These are phyloP conservation scores for Lasiosphaeria ovina DNA, from an alignment of 495 filamentous ascomycete genomes.

Conservation along the genomic window DNA sequence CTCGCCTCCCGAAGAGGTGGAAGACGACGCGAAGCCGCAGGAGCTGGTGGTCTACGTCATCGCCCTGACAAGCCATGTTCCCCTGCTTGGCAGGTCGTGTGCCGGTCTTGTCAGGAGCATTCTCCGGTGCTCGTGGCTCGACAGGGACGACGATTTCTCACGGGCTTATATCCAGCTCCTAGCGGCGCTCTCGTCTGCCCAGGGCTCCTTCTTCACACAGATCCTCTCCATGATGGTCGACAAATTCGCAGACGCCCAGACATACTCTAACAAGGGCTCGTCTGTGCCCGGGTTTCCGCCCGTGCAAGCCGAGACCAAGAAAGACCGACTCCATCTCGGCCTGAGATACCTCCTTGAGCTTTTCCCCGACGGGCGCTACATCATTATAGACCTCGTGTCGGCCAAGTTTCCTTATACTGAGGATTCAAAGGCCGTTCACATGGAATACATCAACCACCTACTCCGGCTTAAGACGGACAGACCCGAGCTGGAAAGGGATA, in stretches of 20 bases:
- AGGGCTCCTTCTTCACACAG: constrained; percentile 52
- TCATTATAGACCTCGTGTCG: constrained; percentile 62
- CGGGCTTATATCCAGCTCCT: constrained; percentile 77
- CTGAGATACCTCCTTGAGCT: constrained; percentile 73
- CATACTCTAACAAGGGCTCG: constrained; percentile 39
- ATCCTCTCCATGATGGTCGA: constrained; percentile 78
- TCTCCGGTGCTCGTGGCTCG: constrained; percentile 77
- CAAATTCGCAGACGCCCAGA: constrained; percentile 59
- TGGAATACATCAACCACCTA: constrained; percentile 76
- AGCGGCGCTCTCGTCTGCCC: constrained; percentile 74
- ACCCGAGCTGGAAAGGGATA: constrained; percentile 75
- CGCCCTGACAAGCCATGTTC: constrained; percentile 71
- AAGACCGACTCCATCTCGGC: constrained; percentile 68
- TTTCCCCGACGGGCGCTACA: constrained; percentile 68
- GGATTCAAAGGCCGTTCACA: constrained; percentile 68
- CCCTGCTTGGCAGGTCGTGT: constrained; percentile 68
- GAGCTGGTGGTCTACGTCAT: constrained; percentile 71
- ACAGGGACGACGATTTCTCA: constrained; percentile 76
- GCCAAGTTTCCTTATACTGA: constrained; percentile 71
- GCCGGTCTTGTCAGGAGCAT: constrained; percentile 70
- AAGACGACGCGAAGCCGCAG: constrained; percentile 33
- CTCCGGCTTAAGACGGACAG: constrained; percentile 70
- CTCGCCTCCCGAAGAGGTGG: constrained; percentile 39
- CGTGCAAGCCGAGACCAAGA: constrained; percentile 58
- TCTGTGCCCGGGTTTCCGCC: constrained; percentile 57